Evolutionary conservation across 495 filamentous ascomycete genomes (phyloP).

Genomic region (Rusavskia elegans): DNA sequence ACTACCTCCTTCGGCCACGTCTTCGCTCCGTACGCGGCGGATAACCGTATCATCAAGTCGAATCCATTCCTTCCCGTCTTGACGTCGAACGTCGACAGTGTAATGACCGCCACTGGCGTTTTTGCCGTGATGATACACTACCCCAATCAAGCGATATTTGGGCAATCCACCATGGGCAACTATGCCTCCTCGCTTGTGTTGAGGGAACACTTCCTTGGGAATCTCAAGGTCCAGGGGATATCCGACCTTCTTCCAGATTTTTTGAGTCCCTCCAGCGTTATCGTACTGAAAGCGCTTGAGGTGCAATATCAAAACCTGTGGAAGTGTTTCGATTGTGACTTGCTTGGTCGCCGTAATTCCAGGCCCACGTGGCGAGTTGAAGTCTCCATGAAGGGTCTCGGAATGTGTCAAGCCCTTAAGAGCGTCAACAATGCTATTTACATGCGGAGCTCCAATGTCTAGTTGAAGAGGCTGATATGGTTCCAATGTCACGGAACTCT

Average conservation of each 20-base stretch:
- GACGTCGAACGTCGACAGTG: constrained; percentile 86
- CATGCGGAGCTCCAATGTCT: constrained; percentile 72
- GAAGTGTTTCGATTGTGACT: constrained; percentile 83
- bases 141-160: constrained; percentile 73
- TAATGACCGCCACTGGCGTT: constrained; percentile 92
- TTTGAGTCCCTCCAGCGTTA: constrained; percentile 75
- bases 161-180: constrained; percentile 49
- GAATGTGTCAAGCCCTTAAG: constrained; percentile 68
- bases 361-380: constrained; percentile 64
- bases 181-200: constrained; percentile 48
- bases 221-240: constrained; percentile 92
- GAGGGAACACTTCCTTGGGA: constrained; percentile 79
- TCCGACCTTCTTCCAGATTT: constrained; percentile 96
- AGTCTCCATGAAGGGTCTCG: constrained; percentile 76
- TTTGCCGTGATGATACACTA: constrained; percentile 95
- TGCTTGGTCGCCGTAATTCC: constrained; percentile 76
- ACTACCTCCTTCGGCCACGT: constrained; percentile 74
- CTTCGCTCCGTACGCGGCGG: constrained; percentile 68
- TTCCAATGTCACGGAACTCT: constrained; percentile 79
- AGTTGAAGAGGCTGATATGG: constrained; percentile 90
- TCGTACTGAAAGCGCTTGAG: constrained; percentile 97
- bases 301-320: constrained; percentile 85
- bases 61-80: constrained; percentile 90
- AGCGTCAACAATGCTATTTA: constrained; percentile 84
- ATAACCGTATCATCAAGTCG: constrained; percentile 90